Percentiles rank a stretch among this genome's conserved stretches.
phyloP scores from a whole-genome alignment of 768 basidiomycete species.

The Multifurca ochricompacta region DNA sequence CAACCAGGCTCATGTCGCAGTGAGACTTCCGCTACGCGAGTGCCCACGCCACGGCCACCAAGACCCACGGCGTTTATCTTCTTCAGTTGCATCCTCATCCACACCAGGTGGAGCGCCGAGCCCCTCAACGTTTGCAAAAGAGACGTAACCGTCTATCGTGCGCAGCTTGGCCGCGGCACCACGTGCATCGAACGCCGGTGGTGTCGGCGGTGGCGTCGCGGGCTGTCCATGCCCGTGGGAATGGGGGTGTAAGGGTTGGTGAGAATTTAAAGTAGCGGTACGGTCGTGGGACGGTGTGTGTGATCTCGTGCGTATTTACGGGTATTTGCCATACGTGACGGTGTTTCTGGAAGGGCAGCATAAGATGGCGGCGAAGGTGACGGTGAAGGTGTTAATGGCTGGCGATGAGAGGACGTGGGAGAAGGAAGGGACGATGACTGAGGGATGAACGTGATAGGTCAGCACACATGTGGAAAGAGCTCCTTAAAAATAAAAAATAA shows the following conservation, averaged over 20 bases:
- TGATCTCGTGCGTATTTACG: constrained; percentile 16
- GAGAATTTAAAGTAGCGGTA: not conserved
- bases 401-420: constrained; percentile 12
- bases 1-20: not conserved
- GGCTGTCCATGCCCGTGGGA: constrained; percentile 10
- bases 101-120: constrained; percentile 51
- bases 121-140: constrained; percentile 60
- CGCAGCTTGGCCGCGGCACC: constrained; percentile 51
- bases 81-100: constrained; percentile 27
- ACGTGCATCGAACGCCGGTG: constrained; percentile 48
- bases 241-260: not conserved
- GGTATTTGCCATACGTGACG: constrained; percentile 3
- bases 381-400: constrained; percentile 16
- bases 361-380: constrained; percentile 20
- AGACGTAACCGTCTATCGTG: constrained; percentile 54
- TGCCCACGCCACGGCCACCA: constrained; percentile 17
- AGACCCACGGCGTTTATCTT: not conserved
- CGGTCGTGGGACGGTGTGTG: not conserved
- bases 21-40: constrained; percentile 10
- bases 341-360: not conserved
- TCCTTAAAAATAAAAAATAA: no score
- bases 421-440: constrained; percentile 17
- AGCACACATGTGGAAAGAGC: no score
- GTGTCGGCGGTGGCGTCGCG: constrained; percentile 25
- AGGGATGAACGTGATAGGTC: not conserved